phyloP scores from a whole-genome alignment of 2,329 filamentous ascomycete species.

The Nigrospora sphaerica region DNA sequence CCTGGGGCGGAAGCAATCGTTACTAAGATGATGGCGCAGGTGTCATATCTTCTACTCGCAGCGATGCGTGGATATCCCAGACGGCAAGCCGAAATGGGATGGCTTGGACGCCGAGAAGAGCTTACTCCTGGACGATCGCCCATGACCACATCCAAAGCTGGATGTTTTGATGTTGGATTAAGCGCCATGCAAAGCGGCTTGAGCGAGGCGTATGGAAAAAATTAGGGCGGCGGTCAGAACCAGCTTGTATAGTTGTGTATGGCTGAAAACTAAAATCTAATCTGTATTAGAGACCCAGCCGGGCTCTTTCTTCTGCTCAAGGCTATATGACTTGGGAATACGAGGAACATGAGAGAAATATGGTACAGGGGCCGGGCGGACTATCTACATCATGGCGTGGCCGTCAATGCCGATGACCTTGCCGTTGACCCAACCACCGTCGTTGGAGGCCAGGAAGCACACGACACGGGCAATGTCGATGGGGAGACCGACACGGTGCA shows the following conservation, averaged over 20 bases:
- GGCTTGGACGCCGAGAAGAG: constrained; percentile 46
- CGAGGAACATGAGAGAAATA: background rate
- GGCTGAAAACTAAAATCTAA: no score
- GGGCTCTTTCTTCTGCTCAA: no score
- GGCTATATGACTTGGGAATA: no score
- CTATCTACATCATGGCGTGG: constrained; percentile 11
- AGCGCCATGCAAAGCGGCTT: no score
- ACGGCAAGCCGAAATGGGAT: constrained; percentile 74
- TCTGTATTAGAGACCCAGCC: no score
- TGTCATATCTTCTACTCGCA: constrained; percentile 75
- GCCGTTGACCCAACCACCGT: constrained; percentile 40
- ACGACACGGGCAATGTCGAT: constrained; percentile 62
- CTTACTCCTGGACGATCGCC: constrained; percentile 16
- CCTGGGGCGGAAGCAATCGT: no score
- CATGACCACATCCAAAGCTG: background rate
- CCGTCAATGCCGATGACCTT: constrained; percentile 8
- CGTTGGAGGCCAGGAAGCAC: constrained; percentile 41
- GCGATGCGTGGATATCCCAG: constrained; percentile 67
- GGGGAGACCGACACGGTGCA: constrained; percentile 59
- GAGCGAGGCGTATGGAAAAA: no score
- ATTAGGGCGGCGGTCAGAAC: no score
- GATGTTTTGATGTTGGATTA: no score
- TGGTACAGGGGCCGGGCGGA: no score
- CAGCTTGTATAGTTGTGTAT: no score
- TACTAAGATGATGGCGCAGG: constrained; percentile 5